A percentile compares a stretch with the other conserved stretches of the same genome.
Evolutionary conservation across 2,329 filamentous ascomycete species (phyloP).

Genomic region (Diaporthe citriasiana): DNA sequence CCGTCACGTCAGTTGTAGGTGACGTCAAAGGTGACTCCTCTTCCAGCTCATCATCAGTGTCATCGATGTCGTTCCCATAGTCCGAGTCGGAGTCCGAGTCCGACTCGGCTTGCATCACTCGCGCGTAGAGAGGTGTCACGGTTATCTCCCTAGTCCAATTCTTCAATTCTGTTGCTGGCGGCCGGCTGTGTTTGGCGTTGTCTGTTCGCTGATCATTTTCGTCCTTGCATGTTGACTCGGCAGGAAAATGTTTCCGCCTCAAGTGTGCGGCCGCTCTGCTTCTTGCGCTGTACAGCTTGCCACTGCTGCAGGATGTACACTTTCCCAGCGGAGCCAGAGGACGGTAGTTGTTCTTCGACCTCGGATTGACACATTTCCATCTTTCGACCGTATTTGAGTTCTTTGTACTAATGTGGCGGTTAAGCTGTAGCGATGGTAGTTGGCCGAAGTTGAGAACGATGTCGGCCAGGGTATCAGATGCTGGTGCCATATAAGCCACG

Average conservation of each 20-base stretch:
- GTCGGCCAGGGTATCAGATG: neutral
- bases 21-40: neutral
- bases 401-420: neutral
- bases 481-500: conserved; percentile 2
- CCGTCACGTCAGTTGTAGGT: too few species aligned
- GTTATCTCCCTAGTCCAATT: neutral
- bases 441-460: neutral
- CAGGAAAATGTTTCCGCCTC: neutral
- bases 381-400: neutral
- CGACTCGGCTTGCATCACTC: conserved; percentile 5
- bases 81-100: neutral
- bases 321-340: neutral
- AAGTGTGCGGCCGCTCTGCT: neutral
- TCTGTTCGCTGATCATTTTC: neutral
- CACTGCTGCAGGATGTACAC: conserved; percentile 5
- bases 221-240: too few species aligned
- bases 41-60: neutral
- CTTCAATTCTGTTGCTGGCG: neutral
- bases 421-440: neutral
- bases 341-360: neutral
- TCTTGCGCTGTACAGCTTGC: neutral
- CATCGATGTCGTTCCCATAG: neutral
- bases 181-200: neutral
- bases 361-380: conserved; percentile 15
- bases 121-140: conserved; percentile 8